Base-by-base conservation (phyloP, 1,284 basidiomycete genomes). In the Rhodotorula sp. region DNA sequence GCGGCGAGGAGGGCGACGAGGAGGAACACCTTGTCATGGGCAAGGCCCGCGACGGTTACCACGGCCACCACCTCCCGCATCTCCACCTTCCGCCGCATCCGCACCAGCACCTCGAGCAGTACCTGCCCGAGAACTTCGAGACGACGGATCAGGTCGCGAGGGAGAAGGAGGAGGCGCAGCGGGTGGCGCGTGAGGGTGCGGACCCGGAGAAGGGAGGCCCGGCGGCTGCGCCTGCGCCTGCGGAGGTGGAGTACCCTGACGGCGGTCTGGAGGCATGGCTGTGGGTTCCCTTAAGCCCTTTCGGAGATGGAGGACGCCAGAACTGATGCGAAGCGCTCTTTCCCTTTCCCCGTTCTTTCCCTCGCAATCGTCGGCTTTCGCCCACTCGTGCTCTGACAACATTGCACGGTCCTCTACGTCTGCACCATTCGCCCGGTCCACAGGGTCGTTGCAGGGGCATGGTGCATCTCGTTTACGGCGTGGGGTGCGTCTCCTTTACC, bases 391-490 rank as follows among this genome's bases (percentile, higher is more conserved):
- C n/a, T n/a, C n/a, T n/a, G n/a, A n/a, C n/a, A n/a, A n/a, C n/a
- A n/a, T n/a, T n/a, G n/a, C n/a, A n/a, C n/a, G n/a, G n/a, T n/a
- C n/a, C n/a, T n/a, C n/a, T n/a, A n/a, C n/a, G n/a, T n/a, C n/a
- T n/a, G n/a, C n/a, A n/a, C n/a, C n/a, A n/a, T n/a, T n/a, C n/a
- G n/a, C n/a, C n/a, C n/a, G n/a, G n/a, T n/a, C n/a, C n/a, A 21
- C 55, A 73, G 68, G 6, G 72, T 76, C 12, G 73, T 75, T 9
- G 70, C 61, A 7, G 75, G 75, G 0, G 73, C 70, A 10, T 76
- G 70, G 66, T 58, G 62, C 21, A 64, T 71, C 32, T 66, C 56
- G 22, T 76, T 73, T 54, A 65, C 62, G 9, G 73, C 72, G 6
- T 76, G 72, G 66, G 71, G 63, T 65, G 46, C 48, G 63, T 39